Evolutionary conservation across 2,329 filamentous ascomycete species (phyloP), one percentile per base, ranked within the genome.

Genomic region (Xylaria sp.): DNA sequence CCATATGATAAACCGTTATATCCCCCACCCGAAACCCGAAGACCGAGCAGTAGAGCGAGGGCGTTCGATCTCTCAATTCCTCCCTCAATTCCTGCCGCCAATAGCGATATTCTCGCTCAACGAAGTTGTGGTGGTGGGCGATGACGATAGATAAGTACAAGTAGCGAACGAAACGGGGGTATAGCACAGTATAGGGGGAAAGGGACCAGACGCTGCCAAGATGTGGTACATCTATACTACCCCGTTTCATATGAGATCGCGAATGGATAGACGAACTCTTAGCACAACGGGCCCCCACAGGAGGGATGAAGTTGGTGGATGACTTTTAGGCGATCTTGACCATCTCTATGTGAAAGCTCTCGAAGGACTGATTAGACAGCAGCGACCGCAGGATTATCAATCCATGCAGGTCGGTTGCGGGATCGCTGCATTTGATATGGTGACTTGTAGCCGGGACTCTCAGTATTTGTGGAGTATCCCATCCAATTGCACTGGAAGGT

Each of bases 201-300:
- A 48, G 17, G 51, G 53, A 52, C 60, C 60, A 7, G 46, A 62
- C 44, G n/a, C 17, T 43, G 6, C 38, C 10, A 51, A 31, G n/a
- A 44, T 49, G 33, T 38, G 49, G 54, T 54, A 35, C 49, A 56
- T 57, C 38, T 46, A 27, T 37, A 25, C 17, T 43, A 48, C 37
- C 44, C 17, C 38, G 38, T n/a, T n/a, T n/a, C n/a, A 58, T 62
- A 41, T 43, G 41, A 62, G 60, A 62, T 62, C 60, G 37, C 54
- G 27, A 62, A 52, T 53, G 25, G 54, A 49, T 57, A 58, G 17
- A 25, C 25, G 33, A 47, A 48, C 43, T 33, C 29, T 7, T 9
- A 40, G 25, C 43, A 54, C 27, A 37, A 35, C 29, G 19, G 21
- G 17, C 31, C 49, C 51, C 55, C 60, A 53, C 53, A 40, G 44